Conservation (phyloP, 2,329 filamentous ascomycete genomes). For the Ascochyta clinopodiicola region DNA sequence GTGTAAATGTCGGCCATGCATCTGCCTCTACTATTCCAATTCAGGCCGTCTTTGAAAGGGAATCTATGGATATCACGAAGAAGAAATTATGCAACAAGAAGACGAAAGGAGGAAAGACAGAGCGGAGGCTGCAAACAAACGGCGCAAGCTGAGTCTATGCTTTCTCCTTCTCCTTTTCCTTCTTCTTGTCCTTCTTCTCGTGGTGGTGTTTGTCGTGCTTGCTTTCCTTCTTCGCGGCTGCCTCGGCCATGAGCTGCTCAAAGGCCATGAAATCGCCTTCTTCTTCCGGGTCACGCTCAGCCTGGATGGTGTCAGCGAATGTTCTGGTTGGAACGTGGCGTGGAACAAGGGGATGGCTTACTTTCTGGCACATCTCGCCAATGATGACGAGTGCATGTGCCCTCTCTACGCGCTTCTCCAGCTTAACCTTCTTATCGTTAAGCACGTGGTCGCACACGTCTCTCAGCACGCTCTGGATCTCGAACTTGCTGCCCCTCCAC, state of each 20-base stretch:
- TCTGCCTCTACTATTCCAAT: slow-evolving; percentile 3
- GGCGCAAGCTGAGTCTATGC: neutral
- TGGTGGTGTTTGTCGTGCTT: slow-evolving; percentile 75
- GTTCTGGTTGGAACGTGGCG: neutral
- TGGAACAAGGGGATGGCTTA: slow-evolving; percentile 51
- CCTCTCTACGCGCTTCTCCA: slow-evolving; percentile 86
- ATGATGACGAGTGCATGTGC: slow-evolving; percentile 88
- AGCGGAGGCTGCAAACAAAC: neutral
- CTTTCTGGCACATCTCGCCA: slow-evolving; percentile 88
- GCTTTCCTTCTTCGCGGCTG: slow-evolving; percentile 89
- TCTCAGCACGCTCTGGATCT: slow-evolving; percentile 93
- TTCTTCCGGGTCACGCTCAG: slow-evolving; percentile 88
- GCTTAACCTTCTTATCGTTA: slow-evolving; percentile 76
- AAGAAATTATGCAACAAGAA: slow-evolving; percentile 19
- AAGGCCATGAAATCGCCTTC: slow-evolving; percentile 99
- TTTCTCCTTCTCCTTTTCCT: slow-evolving; percentile 27
- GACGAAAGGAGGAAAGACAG: neutral
- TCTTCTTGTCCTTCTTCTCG: slow-evolving; percentile 42
- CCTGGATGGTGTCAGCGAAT: slow-evolving; percentile 58
- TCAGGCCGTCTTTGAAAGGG: slow-evolving; percentile 16
- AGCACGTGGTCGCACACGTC: slow-evolving; percentile 93
- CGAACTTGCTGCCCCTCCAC: slow-evolving; percentile 95
- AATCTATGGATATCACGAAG: slow-evolving; percentile 41
- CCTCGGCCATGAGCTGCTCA: slow-evolving; percentile 96
- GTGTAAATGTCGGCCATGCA: neutral